Conservation (phyloP, 208 protist genomes). For the Leishmania tarentolae region DNA sequence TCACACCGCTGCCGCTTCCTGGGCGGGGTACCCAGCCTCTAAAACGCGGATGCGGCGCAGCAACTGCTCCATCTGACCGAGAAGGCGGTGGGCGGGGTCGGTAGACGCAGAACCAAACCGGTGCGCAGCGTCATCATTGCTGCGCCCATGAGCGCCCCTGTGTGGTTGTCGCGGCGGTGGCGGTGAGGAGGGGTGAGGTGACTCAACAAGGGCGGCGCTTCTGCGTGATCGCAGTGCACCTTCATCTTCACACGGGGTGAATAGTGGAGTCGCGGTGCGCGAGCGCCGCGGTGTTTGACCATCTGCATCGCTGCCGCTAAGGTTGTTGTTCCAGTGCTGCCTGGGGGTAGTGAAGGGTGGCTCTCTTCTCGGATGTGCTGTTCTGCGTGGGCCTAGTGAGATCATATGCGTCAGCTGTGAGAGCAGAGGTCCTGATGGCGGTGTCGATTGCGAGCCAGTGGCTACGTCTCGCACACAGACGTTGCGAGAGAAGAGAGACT, state of each 20-base stretch:
- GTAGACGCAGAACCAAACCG: not conserved
- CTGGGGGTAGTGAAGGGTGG: not conserved
- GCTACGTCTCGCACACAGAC: not conserved
- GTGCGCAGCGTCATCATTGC: not conserved
- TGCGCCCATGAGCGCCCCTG: not conserved
- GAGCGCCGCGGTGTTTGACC: slow-evolving; percentile 3
- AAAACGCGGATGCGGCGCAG: slow-evolving; percentile 20
- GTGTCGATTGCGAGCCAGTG: not conserved
- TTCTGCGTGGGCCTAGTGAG: not conserved
- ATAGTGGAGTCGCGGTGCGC: slow-evolving; percentile 23
- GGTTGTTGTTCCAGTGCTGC: not conserved
- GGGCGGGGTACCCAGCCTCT: slow-evolving; percentile 10
- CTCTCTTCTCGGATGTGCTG: not conserved
- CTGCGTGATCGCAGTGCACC: not conserved
- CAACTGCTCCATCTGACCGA: slow-evolving; percentile 32
- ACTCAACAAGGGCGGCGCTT: slow-evolving; percentile 14
- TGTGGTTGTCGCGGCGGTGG: not conserved
- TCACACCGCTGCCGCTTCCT: not conserved
- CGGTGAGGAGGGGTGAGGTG: slow-evolving; percentile 9
- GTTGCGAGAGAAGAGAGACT: not conserved
- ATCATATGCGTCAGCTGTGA: not conserved
- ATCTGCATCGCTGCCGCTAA: not conserved
- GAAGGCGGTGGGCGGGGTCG: slow-evolving; percentile 1
- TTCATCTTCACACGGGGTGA: not conserved
- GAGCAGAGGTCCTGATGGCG: not conserved